Evolutionary conservation across 257 asterid genomes (phyloP), one percentile per base, ranked within the genome.

Genomic region (Nicotiana tabacum): DNA sequence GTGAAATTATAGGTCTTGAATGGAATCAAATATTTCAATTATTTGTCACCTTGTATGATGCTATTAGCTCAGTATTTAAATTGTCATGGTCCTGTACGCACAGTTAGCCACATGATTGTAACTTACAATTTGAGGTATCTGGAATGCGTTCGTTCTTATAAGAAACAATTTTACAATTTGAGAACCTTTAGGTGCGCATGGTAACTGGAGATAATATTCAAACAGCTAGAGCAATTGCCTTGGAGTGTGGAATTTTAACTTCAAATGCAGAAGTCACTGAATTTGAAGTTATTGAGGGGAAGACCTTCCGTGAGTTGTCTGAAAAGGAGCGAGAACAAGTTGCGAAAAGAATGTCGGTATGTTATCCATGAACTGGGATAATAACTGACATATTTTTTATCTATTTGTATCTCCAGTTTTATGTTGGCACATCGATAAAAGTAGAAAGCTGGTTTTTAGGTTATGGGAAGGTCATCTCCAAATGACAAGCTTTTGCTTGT

Each of bases 381-480:
- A 29, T 70, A 18, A 43, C 17, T 8, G 51, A 64, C 30, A 10
- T 32, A 17, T 81, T 74, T 61, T 51, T 61, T 46, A 70, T 32
- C 43, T 3, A 57, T 66, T 82, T 69, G 64, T 82, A 18, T 62
- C 66, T 35, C 78, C 77, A 68, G 27, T 74, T 43, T 33, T 57
- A 37, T 82, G 80, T 67, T 72, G n/a, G 76, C 82, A 51, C 58
- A 70, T 43, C 58, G 60, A 43, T 82, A 66, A 80, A 53, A 81
- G 56, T 74, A 81, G 51, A 66, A 77, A 66, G 12, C 84, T 84
- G 85, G 77, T 83, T 81, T 66, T 83, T 82, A 94, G 98, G 98
- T 94, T 33, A 94, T 94, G 98, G 99, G 95, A 84, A 87, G 99
- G 72, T 94, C 98, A 80, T 96, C 99, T 48, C 99, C 99, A 2